Evolutionary conservation across 2,329 filamentous ascomycete species (phyloP).

Genomic region (Trichoderma afroharzianum): DNA sequence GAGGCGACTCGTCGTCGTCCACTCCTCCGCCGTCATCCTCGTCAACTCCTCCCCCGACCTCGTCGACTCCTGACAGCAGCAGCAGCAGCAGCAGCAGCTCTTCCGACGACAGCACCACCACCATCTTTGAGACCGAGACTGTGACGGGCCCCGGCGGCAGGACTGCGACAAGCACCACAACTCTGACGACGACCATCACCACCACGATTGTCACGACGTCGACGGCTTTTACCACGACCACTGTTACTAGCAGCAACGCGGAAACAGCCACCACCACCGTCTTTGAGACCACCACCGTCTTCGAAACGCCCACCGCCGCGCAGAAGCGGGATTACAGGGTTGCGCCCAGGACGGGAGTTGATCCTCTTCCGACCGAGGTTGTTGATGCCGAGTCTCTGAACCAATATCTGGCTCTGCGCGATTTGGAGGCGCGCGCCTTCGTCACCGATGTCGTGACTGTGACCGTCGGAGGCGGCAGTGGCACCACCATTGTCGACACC

Average conservation of each 20-base stretch:
- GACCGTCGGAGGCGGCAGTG: slow-evolving; percentile 30
- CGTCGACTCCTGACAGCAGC: background rate
- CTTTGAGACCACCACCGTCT: slow-evolving; percentile 34
- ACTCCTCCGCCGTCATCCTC: slow-evolving; percentile 30
- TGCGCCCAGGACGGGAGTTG: slow-evolving; percentile 16
- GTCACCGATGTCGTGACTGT: slow-evolving; percentile 31
- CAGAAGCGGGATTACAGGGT: slow-evolving; percentile 3
- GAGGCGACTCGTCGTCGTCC: background rate
- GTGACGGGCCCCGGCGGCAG: slow-evolving; percentile 26
- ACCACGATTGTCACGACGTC: slow-evolving; percentile 29
- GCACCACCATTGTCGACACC: slow-evolving; percentile 28
- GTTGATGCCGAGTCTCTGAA: slow-evolving; percentile 8
- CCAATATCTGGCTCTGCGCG: slow-evolving; percentile 1
- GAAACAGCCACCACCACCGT: slow-evolving; percentile 35
- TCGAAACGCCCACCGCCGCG: slow-evolving; percentile 16
- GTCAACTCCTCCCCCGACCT: slow-evolving; percentile 8
- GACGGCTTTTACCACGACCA: slow-evolving; percentile 35
- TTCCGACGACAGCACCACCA: slow-evolving; percentile 24
- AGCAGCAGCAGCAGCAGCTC: background rate
- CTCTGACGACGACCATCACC: slow-evolving; percentile 26
- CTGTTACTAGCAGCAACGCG: slow-evolving; percentile 34
- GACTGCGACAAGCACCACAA: slow-evolving; percentile 28
- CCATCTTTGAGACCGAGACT: slow-evolving; percentile 31
- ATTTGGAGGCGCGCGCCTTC: slow-evolving; percentile 35
- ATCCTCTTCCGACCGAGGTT: slow-evolving; percentile 20